Base-by-base conservation (phyloP, 2,329 filamentous ascomycete genomes). In the Keithomyces neogunnii region DNA sequence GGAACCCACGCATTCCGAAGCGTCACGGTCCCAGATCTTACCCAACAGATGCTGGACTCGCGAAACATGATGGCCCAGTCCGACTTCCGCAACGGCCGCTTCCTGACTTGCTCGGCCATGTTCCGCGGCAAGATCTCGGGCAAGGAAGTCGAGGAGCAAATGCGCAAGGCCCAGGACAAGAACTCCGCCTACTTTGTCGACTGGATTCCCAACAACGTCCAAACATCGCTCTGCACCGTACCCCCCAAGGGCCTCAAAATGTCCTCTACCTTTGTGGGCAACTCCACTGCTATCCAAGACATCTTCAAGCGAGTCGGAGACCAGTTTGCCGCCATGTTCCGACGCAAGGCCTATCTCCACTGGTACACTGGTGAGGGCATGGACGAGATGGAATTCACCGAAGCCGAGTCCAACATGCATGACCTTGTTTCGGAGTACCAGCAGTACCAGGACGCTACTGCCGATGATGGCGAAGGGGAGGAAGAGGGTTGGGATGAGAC, bases 41-140 rank as follows among this genome's bases (percentile, higher is more conserved):
- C 92, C 66, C 93, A 97, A 81, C 93, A 99, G 77, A 97, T 99
- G 90, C 96, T 95, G 81, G 93, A 99, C 80, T 91, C 93, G 67
- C 97, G 97, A 89, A 99, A 99, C 86, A 99, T 97, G 92, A 97
- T 99, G 93, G 93, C 93, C 77, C 93, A 93, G 60, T 95, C 91
- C 58, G 93, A 99, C 80, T 97, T 97, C 89, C 89, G 93, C 68
- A 97, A 97, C 74, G 93, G 93, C 73, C 93, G 93, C 68, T 99
- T 97, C 82, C 85, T 97, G 67, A 99, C 93, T 64, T 99, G 93
- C 86, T 97, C 88, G 73, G 91, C 93, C 72, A 96, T 97, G 77
- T 99, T 97, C 89, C 92, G 93, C 75, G 93, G 93, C 69, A 95
- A 96, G 82, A 89, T 97, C 70, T 95, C 91, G 71, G 97, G 97